Conservation (phyloP, 1,284 basidiomycete species). For the Sanghuangporus baumii region DNA sequence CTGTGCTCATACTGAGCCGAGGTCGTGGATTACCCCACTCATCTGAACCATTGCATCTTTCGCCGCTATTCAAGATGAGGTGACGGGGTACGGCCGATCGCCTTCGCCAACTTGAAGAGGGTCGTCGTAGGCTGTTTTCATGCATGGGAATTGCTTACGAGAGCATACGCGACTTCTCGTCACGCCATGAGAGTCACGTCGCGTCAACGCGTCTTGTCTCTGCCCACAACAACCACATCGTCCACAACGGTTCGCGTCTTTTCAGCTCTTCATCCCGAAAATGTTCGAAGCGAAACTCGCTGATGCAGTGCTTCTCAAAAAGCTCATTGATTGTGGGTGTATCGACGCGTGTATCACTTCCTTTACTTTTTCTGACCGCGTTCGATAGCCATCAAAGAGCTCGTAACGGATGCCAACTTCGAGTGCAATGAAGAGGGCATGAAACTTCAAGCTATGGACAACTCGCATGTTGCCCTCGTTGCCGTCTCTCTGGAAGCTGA, state of each 20-base stretch:
- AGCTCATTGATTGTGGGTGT: conserved; percentile 76
- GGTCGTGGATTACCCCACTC: too few species aligned
- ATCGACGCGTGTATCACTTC: background rate
- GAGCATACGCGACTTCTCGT: background rate
- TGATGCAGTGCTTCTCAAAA: conserved; percentile 81
- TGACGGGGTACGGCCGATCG: too few species aligned
- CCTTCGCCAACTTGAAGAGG: too few species aligned
- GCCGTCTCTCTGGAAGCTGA: conserved; percentile 71
- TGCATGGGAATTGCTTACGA: background rate
- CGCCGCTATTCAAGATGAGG: too few species aligned
- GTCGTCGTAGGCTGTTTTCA: too few species aligned
- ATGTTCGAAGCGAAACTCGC: conserved; percentile 91
- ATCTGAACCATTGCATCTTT: too few species aligned
- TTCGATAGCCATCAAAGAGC: conserved; percentile 86
- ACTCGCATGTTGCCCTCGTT: conserved; percentile 98
- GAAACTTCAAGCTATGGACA: conserved; percentile 98
- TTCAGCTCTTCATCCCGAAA: background rate
- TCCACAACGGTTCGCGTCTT: background rate
- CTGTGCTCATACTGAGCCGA: too few species aligned
- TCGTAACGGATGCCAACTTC: conserved; percentile 97
- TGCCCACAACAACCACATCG: background rate
- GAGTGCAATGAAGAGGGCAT: conserved; percentile 97
- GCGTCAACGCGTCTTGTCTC: background rate
- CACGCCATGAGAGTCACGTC: background rate
- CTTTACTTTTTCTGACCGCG: conserved; percentile 2